Evolutionary conservation across 1,139 yeast genomes (phyloP), one percentile per base, ranked within the genome.

Genomic region (Yamadazyma pseudoaaseri): DNA sequence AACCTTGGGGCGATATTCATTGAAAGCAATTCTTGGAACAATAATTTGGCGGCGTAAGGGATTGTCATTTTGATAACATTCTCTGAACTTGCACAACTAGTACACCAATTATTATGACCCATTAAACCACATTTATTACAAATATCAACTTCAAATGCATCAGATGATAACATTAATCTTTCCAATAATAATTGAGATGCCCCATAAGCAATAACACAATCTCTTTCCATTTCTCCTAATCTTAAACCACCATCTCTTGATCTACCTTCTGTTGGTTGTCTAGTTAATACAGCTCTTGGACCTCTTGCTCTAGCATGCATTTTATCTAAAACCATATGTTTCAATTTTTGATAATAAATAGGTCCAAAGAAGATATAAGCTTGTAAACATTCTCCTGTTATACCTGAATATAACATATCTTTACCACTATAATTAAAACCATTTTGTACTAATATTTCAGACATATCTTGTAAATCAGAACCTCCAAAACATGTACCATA

Each of bases 231-330:
- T 66, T 92, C 99, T 50, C 99, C 99, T 61, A 92, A 75, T 69
- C 99, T 84, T 54, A 92, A 75, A 54, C 99, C 99, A 76, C 99
- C 99, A 64, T 92, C 99, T 62, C 98, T 79, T 2, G 97, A 87
- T 63, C 99, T 79, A 75, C 99, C 99, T 64, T 92, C 99, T 0
- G 97, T 92, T 9, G 99, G 99, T 63, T 92, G 99, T 62, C 99
- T 81, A 3, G 99, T 92, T 44, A 92, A 72, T 14, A 94, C 98
- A 0, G 98, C 98, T 48, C 97, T 79, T 36, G 99, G 99, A 40
- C 99, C 99, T 59, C 98, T 79, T 3, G 98, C 97, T 73, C 99
- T 85, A 1, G 98, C 98, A 55, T 92, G 99, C 97, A 92, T 92
- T 65, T 94, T 92, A 65, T 92, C 99, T 63, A 92, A 67, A 34